Percentiles rank a stretch among this genome's conserved stretches.
Evolutionary conservation across 2,329 filamentous ascomycete genomes (phyloP).

Genomic region (Apiospora saccharicola): DNA sequence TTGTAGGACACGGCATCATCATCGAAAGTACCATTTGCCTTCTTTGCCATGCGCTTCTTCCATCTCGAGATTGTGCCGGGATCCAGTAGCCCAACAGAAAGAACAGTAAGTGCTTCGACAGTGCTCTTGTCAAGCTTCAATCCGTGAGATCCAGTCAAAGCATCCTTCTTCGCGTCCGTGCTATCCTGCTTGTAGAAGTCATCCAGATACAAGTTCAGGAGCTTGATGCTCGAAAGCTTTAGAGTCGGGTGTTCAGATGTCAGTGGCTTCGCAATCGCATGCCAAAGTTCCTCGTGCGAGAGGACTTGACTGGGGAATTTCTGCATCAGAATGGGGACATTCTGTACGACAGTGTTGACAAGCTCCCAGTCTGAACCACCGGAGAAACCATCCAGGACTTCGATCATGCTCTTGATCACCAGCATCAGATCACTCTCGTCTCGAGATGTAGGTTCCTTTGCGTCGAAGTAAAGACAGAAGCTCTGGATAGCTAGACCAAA

Average conservation of each 20-base stretch:
- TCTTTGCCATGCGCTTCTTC: conserved; percentile 39
- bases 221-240: conserved; percentile 76
- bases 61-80: conserved; percentile 49
- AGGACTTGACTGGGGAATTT: conserved; percentile 71
- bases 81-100: conserved; percentile 38
- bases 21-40: conserved; percentile 24
- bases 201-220: conserved; percentile 79
- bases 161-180: conserved; percentile 59
- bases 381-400: conserved; percentile 61
- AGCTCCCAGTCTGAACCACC: conserved; percentile 71
- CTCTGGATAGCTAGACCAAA: conserved; percentile 78
- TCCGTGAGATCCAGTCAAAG: conserved; percentile 74
- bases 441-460: conserved; percentile 62
- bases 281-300: conserved; percentile 74
- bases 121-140: conserved; percentile 70
- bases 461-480: conserved; percentile 84
- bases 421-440: conserved; percentile 73
- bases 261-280: conserved; percentile 70
- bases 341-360: conserved; percentile 75
- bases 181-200: conserved; percentile 75
- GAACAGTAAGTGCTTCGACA: conserved; percentile 63
- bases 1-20: conserved; percentile 25
- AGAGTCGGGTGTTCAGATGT: conserved; percentile 76
- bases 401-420: conserved; percentile 62
- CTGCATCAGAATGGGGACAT: conserved; percentile 72